Evolutionary conservation across 1,284 basidiomycete species (phyloP), one percentile per base, ranked within the genome.

Genomic region (Cryptococcus hybrid): DNA sequence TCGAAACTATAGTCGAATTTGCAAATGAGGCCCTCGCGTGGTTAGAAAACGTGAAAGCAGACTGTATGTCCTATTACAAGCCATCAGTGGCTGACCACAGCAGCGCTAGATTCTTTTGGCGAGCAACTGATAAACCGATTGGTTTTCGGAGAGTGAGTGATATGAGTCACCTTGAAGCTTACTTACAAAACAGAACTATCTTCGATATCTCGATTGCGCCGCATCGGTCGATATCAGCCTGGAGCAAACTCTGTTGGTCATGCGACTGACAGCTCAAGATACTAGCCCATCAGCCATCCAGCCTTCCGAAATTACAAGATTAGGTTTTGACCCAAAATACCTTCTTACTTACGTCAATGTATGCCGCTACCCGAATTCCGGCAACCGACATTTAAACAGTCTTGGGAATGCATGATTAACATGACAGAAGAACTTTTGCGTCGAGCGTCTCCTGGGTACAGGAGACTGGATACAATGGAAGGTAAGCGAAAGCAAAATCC

Each of bases 361-460:
- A 86, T 90, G 70, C 91, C 91, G 0, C 83, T 89, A 6, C 84
- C 86, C 12, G 77, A 85, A 3, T 78, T 89, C 13, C 73, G 80
- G 3, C 68, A 88, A 0, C 85, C 85, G 0, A 63, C 80, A 1
- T 78, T 82, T 47, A 73, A 79, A 11, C 72, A 81, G 3, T 83
- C 82, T 0, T 90, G 86, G 84, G 65, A 79, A 13, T 74, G 79
- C 0, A 62, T 90, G 1, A 71, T 78, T 5, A 73, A 67, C 0
- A 69, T 88, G 7, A 61, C 90, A 2, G 80, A 84, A 47, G 84
- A 84, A 3, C 83, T 86, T 75, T 78, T 50, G 35, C 37, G 18
- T 61, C 4, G 62, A 61, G 12, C 12, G 7, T 1, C 24, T 64
- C 1, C 12, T 24, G 3, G 38, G 30, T 12, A 8, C 38, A 4